Conservation (phyloP, 2,329 filamentous ascomycete species). For the Coniochaeta sp. region DNA sequence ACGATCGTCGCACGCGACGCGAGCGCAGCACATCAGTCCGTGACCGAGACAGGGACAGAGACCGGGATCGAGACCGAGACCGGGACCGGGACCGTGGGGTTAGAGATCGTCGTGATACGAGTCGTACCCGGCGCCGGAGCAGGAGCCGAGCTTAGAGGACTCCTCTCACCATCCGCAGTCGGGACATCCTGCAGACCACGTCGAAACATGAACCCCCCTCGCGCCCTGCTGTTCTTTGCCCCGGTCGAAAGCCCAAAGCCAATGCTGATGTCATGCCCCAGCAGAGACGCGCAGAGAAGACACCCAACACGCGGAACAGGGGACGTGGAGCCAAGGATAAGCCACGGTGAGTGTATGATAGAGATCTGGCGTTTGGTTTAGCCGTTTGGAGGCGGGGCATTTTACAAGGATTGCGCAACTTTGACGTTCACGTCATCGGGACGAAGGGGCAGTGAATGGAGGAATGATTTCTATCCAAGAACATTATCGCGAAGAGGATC, state of each 20-base stretch:
- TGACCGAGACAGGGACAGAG: slow-evolving; percentile 11
- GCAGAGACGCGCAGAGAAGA: not conserved
- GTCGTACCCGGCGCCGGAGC: slow-evolving; percentile 11
- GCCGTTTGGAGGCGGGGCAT: not conserved
- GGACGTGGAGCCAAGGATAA: not conserved
- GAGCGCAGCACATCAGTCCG: slow-evolving; percentile 6
- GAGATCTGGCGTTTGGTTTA: not conserved
- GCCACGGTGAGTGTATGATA: not conserved
- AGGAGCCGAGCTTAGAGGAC: slow-evolving; percentile 17
- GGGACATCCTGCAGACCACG: not conserved
- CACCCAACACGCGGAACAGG: not conserved
- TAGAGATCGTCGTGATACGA: slow-evolving; percentile 13
- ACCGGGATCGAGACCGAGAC: slow-evolving; percentile 10
- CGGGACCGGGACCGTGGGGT: slow-evolving; percentile 6
- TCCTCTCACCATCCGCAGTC: not conserved
- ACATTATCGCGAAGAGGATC: not conserved
- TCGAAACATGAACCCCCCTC: not conserved
- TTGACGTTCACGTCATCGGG: not conserved
- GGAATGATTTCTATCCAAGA: not conserved
- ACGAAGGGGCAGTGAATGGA: too few species aligned
- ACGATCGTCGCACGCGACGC: not conserved
- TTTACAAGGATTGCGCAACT: not conserved
- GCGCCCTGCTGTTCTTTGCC: not conserved
- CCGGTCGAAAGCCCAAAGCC: not conserved
- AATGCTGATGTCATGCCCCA: not conserved